Conservation (phyloP, 2,329 filamentous ascomycete species). For the Cladophialophora yegresii region DNA sequence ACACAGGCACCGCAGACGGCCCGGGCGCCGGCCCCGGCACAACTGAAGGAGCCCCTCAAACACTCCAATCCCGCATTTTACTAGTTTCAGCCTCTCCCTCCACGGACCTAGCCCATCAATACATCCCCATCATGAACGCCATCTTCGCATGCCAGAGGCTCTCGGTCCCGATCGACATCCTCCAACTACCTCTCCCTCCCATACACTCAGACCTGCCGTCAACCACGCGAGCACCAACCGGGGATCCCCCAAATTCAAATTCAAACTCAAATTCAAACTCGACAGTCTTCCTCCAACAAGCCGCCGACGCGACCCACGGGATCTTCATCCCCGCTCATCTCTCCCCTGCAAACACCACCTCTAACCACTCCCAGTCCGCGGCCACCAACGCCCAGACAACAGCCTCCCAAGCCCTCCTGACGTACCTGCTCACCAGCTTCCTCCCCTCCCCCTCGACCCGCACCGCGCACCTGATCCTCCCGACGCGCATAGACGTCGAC, state of each 20-base stretch:
- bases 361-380: background rate
- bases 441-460: slow-evolving; percentile 69
- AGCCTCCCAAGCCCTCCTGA: slow-evolving; percentile 70
- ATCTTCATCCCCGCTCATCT: slow-evolving; percentile 63
- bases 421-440: slow-evolving; percentile 94
- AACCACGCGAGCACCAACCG: slow-evolving; percentile 3
- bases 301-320: slow-evolving; percentile 70
- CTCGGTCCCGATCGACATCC: slow-evolving; percentile 86
- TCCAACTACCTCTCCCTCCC: slow-evolving; percentile 64
- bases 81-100: slow-evolving; percentile 88
- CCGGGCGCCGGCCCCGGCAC: slow-evolving; percentile 34
- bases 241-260: slow-evolving; percentile 15
- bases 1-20: slow-evolving; percentile 28
- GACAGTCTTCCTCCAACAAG: slow-evolving; percentile 92
- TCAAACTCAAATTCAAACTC: slow-evolving; percentile 43
- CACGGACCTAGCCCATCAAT: slow-evolving; percentile 81
- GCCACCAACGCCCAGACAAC: slow-evolving; percentile 29
- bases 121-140: slow-evolving; percentile 97
- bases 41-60: slow-evolving; percentile 41
- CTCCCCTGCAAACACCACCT: slow-evolving; percentile 1
- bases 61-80: slow-evolving; percentile 77
- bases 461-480: slow-evolving; percentile 66
- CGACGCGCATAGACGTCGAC: slow-evolving; percentile 83
- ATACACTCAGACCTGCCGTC: no score
- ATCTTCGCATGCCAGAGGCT: slow-evolving; percentile 93